Evolutionary conservation across 1,284 basidiomycete species (phyloP).

Genomic region (Ustilago lituana): DNA sequence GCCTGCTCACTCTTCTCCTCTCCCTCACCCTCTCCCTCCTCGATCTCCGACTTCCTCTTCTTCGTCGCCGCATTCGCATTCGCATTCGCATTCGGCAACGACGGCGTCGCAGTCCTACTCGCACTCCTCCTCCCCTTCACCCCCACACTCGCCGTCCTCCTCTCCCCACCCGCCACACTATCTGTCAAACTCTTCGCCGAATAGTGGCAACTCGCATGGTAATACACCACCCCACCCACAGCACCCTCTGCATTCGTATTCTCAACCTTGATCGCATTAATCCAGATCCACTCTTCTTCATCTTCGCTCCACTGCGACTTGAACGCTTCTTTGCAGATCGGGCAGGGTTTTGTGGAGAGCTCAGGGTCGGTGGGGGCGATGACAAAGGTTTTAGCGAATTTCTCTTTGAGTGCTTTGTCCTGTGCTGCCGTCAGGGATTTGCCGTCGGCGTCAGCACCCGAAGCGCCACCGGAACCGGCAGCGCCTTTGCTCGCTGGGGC

Average conservation of each 20-base stretch:
- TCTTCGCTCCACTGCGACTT: constrained; percentile 94
- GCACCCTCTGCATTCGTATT: not conserved
- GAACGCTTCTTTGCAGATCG: constrained; percentile 94
- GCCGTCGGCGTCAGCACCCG: constrained; percentile 25
- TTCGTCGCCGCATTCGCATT: not conserved
- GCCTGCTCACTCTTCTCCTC: not conserved
- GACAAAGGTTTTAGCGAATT: constrained; percentile 72
- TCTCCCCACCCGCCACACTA: constrained; percentile 25
- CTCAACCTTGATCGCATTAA: constrained; percentile 84
- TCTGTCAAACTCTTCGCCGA: constrained; percentile 64
- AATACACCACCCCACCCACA: constrained; percentile 34
- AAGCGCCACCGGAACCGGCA: constrained; percentile 50
- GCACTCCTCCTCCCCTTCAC: constrained; percentile 32
- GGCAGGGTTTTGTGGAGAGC: constrained; percentile 86
- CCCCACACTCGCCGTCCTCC: constrained; percentile 31
- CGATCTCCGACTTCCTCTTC: constrained; percentile 29
- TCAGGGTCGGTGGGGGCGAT: constrained; percentile 80
- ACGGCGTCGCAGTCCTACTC: constrained; percentile 24
- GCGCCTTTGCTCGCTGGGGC: constrained; percentile 30
- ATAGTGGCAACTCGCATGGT: constrained; percentile 64
- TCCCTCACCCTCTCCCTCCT: constrained; percentile 2
- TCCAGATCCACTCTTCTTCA: constrained; percentile 99
- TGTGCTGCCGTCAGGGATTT: constrained; percentile 71
- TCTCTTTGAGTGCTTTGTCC: constrained; percentile 75
- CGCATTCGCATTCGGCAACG: not conserved